phyloP scores from a whole-genome alignment of 345 rosid genomes.

The Fremontodendron californicum region DNA sequence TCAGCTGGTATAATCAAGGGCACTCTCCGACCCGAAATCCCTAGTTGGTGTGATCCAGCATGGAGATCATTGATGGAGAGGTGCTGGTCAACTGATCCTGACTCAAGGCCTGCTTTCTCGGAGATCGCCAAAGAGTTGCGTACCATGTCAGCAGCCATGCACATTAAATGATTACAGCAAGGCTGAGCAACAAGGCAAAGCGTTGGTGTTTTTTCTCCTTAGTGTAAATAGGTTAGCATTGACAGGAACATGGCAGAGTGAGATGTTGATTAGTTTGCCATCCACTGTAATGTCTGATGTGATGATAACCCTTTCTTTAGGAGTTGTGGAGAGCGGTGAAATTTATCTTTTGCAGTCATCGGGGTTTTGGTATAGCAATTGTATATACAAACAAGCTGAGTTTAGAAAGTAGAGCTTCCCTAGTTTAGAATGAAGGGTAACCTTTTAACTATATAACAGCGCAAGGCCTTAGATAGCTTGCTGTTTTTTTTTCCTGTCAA shows the following conservation, averaged over 20 bases:
- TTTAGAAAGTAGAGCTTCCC: background rate
- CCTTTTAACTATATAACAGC: background rate
- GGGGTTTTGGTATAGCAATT: background rate
- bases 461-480: constrained; percentile 3
- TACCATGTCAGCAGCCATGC: constrained; percentile 35
- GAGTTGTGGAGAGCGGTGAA: background rate
- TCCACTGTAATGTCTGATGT: background rate
- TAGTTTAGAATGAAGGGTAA: background rate
- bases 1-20: constrained; percentile 41
- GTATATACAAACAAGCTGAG: background rate
- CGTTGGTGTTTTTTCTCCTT: background rate
- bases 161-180: constrained; percentile 20
- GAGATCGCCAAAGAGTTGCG: constrained; percentile 39
- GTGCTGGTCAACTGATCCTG: constrained; percentile 45
- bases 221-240: constrained; percentile 1
- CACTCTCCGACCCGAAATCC: constrained; percentile 35
- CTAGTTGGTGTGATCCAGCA: constrained; percentile 37
- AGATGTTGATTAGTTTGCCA: constrained; percentile 12
- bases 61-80: constrained; percentile 55
- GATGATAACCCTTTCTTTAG: background rate
- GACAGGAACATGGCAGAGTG: constrained; percentile 3
- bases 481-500: background rate
- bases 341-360: constrained; percentile 1
- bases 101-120: constrained; percentile 42
- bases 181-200: background rate